Percentiles rank a stretch among this genome's conserved stretches.
These are phyloP conservation scores for Monosporascus ibericus DNA, from an alignment of 2,329 filamentous ascomycete genomes.

Conservation along the genomic window DNA sequence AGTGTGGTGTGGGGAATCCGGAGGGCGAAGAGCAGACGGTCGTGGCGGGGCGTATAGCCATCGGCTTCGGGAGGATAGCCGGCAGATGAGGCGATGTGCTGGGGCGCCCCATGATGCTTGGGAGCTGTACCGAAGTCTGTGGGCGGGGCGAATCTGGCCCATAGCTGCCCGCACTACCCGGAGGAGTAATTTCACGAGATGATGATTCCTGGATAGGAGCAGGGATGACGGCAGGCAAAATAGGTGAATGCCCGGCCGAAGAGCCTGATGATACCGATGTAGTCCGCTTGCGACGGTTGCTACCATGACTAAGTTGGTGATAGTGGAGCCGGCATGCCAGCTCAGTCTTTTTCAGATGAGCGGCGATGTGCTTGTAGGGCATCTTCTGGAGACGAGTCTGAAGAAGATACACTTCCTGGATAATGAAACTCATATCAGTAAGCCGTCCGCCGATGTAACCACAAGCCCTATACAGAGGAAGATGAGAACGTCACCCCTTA, in stretches of 20 bases:
- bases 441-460: not conserved
- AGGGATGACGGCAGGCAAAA: conserved; percentile 39
- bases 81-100: conserved; percentile 45
- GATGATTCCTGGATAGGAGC: conserved; percentile 45
- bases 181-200: conserved; percentile 44
- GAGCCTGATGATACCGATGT: conserved; percentile 63
- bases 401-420: conserved; percentile 73
- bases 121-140: conserved; percentile 42
- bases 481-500: conserved; percentile 31
- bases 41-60: conserved; percentile 39
- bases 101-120: conserved; percentile 44
- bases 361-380: conserved; percentile 86
- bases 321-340: conserved; percentile 82
- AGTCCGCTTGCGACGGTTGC: conserved; percentile 71
- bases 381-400: conserved; percentile 82
- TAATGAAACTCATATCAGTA: conserved; percentile 7
- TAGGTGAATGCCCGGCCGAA: conserved; percentile 48
- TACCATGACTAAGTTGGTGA: conserved; percentile 78
- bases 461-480: not conserved
- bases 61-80: conserved; percentile 62
- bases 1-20: conserved; percentile 34
- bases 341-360: conserved; percentile 81
- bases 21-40: conserved; percentile 29
- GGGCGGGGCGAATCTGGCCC: conserved; percentile 36
- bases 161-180: conserved; percentile 38